Conservation (phyloP, 2,329 filamentous ascomycete genomes). For the Epichloe typhina region DNA sequence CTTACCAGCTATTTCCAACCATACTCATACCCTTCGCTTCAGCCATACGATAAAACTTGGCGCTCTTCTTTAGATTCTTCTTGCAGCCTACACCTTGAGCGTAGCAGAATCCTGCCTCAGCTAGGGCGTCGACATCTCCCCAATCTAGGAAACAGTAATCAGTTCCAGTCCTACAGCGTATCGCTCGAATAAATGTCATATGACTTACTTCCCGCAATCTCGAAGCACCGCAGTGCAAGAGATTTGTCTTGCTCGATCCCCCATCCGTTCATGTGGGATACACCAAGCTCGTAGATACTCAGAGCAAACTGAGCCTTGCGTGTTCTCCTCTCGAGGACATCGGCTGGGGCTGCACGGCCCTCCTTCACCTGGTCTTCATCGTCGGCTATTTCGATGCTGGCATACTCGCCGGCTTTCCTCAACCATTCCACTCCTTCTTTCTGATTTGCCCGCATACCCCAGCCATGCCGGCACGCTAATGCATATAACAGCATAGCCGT, state of each 20-base stretch:
- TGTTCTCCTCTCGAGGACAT: conserved; percentile 61
- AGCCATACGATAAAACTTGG: conserved; percentile 78
- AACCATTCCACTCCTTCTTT: conserved; percentile 86
- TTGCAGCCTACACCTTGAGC: conserved; percentile 86
- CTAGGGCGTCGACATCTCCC: conserved; percentile 89
- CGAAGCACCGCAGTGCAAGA: conserved; percentile 82
- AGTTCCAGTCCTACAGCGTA: not conserved
- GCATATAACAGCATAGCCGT: conserved; percentile 96
- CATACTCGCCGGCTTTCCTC: conserved; percentile 75
- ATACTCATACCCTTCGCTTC: conserved; percentile 92
- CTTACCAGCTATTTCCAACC: conserved; percentile 96
- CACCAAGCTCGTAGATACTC: conserved; percentile 90
- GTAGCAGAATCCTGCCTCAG: conserved; percentile 93
- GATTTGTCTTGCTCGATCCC: conserved; percentile 86
- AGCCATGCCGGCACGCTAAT: conserved; percentile 86
- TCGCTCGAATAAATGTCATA: too few relatives aligned
- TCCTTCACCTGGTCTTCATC: conserved; percentile 57
- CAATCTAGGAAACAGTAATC: conserved; percentile 41
- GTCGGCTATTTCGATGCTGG: conserved; percentile 69
- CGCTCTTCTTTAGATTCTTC: conserved; percentile 91
- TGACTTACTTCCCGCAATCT: conserved; percentile 72
- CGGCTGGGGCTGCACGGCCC: conserved; percentile 39
- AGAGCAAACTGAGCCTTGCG: conserved; percentile 88
- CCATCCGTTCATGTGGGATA: conserved; percentile 97
- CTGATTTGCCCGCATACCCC: conserved; percentile 92